Percentiles rank a stretch among this genome's conserved stretches.
Conservation (phyloP, 1,284 basidiomycete species). For the Ceratobasidium theobromae region DNA sequence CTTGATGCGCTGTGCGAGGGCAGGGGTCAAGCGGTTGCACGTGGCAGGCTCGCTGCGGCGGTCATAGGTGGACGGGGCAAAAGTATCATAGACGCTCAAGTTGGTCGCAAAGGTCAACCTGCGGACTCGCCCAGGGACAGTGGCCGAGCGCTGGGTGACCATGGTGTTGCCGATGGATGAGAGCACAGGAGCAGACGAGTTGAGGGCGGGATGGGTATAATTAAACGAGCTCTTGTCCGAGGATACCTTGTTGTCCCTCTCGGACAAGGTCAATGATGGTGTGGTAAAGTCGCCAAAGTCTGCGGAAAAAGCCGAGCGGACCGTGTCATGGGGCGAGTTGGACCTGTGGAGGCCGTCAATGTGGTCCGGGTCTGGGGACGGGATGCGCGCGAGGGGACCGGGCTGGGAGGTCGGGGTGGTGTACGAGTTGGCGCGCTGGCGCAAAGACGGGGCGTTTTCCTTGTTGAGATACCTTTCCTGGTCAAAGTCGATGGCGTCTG, state of each 20-base stretch:
- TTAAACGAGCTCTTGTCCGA: slow-evolving; percentile 35
- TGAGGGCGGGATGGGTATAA: slow-evolving; percentile 65
- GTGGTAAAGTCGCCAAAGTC: slow-evolving; percentile 39
- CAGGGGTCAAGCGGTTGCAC: slow-evolving; percentile 93
- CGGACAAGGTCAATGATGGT: slow-evolving; percentile 26
- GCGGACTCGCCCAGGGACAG: slow-evolving; percentile 57
- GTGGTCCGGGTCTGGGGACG: slow-evolving; percentile 77
- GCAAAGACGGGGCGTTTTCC: slow-evolving; percentile 48
- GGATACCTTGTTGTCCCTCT: slow-evolving; percentile 33
- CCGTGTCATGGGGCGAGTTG: slow-evolving; percentile 45
- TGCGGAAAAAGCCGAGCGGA: slow-evolving; percentile 26
- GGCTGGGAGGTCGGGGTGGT: slow-evolving; percentile 60
- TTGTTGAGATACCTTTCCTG: slow-evolving; percentile 58
- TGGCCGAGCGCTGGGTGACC: slow-evolving; percentile 39
- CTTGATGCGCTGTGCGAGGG: slow-evolving; percentile 93
- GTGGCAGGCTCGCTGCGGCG: slow-evolving; percentile 93
- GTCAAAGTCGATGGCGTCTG: slow-evolving; percentile 64
- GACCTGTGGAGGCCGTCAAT: slow-evolving; percentile 81
- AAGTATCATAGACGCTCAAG: slow-evolving; percentile 93
- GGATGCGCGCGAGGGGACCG: slow-evolving; percentile 74
- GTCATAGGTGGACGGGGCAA: slow-evolving; percentile 88
- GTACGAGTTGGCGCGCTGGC: slow-evolving; percentile 75
- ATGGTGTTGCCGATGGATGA: slow-evolving; percentile 57
- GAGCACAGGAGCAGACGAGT: slow-evolving; percentile 86
- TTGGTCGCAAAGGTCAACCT: slow-evolving; percentile 86